Percentiles rank a stretch among this genome's conserved stretches.
These are phyloP conservation scores for Aspergillus niger DNA, from an alignment of 2,329 filamentous ascomycete genomes.

Conservation along the genomic window DNA sequence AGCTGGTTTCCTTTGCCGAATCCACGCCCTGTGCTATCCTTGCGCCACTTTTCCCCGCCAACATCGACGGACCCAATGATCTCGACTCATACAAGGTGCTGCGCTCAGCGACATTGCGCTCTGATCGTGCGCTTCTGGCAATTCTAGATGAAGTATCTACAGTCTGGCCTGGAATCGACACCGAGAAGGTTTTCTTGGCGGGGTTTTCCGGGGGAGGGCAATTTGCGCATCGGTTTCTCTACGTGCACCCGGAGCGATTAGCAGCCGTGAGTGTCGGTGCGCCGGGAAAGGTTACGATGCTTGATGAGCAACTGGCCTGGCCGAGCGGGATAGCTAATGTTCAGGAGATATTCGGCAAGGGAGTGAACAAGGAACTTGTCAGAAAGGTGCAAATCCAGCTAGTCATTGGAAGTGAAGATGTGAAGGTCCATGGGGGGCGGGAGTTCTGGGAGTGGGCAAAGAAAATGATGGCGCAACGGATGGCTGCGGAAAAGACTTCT, in stretches of 20 bases:
- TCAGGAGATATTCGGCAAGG: neutral
- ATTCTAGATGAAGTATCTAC: neutral
- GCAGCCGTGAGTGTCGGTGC: neutral
- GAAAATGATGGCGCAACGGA: neutral
- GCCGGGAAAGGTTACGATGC: neutral
- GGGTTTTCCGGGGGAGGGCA: neutral
- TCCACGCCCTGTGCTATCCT: neutral
- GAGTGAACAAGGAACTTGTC: neutral
- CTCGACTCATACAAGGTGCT: neutral
- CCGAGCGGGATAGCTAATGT: neutral
- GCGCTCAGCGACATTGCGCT: neutral
- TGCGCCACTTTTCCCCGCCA: neutral
- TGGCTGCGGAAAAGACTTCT: neutral
- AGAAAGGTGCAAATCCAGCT: neutral
- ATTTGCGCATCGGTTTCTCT: neutral
- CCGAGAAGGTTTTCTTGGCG: neutral
- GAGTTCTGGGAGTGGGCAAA: neutral
- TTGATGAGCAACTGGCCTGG: neutral
- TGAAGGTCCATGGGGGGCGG: neutral
- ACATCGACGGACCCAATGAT: neutral
- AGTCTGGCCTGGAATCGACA: neutral
- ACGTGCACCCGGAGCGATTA: neutral
- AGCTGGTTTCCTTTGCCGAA: neutral
- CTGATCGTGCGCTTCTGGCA: neutral
- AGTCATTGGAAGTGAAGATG: neutral